These are phyloP conservation scores for Penicillium cataractarum DNA, from an alignment of 495 filamentous ascomycete genomes.

Conservation along the genomic window DNA sequence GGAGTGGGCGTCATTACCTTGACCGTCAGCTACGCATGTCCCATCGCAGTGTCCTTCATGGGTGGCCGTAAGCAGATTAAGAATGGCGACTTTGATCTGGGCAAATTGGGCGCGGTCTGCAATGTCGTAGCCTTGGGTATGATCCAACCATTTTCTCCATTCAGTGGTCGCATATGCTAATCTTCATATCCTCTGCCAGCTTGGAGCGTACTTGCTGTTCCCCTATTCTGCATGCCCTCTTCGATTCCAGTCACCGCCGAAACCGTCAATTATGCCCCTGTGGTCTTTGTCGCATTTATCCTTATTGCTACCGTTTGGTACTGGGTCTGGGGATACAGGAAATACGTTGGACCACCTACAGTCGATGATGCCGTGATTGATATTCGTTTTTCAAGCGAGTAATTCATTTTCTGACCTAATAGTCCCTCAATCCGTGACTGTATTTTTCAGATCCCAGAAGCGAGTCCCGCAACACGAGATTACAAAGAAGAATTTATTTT, in stretches of 20 bases:
- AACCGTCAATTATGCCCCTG: constrained; percentile 56
- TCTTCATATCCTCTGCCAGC: constrained; percentile 30
- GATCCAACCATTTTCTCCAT: constrained; percentile 18
- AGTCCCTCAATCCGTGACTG: neutral
- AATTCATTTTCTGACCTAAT: neutral
- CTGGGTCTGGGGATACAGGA: constrained; percentile 55
- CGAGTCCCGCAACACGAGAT: no score
- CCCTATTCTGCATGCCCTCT: constrained; percentile 49
- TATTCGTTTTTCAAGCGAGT: constrained; percentile 3
- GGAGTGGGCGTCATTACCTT: constrained; percentile 61
- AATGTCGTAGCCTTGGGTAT: constrained; percentile 58
- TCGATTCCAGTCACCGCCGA: constrained; percentile 41
- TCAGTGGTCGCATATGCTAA: neutral
- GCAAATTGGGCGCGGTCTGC: constrained; percentile 55
- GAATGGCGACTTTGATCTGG: constrained; percentile 57
- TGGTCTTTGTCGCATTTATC: constrained; percentile 59
- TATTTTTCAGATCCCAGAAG: no score
- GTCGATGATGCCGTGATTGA: constrained; percentile 21
- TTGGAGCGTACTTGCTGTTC: constrained; percentile 60
- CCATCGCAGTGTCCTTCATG: constrained; percentile 54
- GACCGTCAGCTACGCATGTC: constrained; percentile 56
- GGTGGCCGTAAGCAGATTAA: constrained; percentile 50
- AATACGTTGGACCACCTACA: constrained; percentile 30
- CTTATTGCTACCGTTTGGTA: constrained; percentile 59
- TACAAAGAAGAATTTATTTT: no score